A percentile compares a stretch with the other conserved stretches of the same genome.
Conservation (phyloP, 768 basidiomycete species). For the Rhodocollybia butyracea region DNA sequence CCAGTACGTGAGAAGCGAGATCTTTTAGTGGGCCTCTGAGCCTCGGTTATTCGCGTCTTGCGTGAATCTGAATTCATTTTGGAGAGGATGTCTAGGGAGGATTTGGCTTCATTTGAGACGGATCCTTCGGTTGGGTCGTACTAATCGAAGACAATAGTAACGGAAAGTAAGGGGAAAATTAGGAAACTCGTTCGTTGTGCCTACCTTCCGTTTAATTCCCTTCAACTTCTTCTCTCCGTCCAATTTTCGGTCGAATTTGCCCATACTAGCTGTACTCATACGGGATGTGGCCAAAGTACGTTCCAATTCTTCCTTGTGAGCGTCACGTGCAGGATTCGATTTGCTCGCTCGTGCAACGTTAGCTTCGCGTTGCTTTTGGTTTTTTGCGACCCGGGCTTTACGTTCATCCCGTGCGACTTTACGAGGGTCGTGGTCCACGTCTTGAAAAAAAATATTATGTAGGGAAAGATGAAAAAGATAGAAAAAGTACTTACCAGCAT, state of each 20-base stretch:
- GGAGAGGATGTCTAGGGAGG: constrained; percentile 72
- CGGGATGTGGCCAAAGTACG: constrained; percentile 72
- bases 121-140: constrained; percentile 82
- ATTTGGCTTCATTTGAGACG: constrained; percentile 61
- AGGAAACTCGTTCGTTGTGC: constrained; percentile 13
- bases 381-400: constrained; percentile 80
- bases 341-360: neutral
- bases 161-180: neutral
- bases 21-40: constrained; percentile 1
- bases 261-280: constrained; percentile 91
- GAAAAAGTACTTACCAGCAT: constrained; percentile 62
- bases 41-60: constrained; percentile 42
- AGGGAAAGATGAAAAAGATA: neutral
- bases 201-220: constrained; percentile 90
- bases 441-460: constrained; percentile 34
- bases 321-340: constrained; percentile 27
- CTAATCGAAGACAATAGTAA: constrained; percentile 32
- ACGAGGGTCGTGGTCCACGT: constrained; percentile 76
- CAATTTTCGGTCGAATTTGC: constrained; percentile 85
- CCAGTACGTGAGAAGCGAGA: neutral
- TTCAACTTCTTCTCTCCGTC: constrained; percentile 89
- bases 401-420: constrained; percentile 75
- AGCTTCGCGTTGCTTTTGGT: constrained; percentile 40
- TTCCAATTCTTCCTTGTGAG: constrained; percentile 74
- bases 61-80: constrained; percentile 73